phyloP scores from a whole-genome alignment of 805 yeast genomes.

The Tetrapisispora namnaoensis region DNA sequence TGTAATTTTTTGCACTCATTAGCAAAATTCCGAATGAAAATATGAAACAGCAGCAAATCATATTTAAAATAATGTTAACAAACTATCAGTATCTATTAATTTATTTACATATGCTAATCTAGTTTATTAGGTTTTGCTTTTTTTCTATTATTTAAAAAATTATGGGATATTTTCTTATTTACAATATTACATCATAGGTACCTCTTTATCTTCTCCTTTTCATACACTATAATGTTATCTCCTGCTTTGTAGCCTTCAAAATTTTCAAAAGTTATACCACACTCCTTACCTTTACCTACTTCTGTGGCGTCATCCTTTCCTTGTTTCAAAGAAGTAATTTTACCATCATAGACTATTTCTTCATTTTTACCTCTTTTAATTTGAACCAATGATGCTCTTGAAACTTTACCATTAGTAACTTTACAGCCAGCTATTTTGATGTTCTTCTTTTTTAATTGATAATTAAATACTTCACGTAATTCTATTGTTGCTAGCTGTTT shows the following conservation, averaged over 20 bases:
- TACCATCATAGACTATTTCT: slow-evolving; percentile 41
- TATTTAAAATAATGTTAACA: no score
- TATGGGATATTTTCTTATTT: slow-evolving; percentile 8
- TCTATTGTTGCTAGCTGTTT: slow-evolving; percentile 59
- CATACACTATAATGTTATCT: slow-evolving; percentile 65
- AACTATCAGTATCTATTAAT: background rate
- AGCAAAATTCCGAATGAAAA: no score
- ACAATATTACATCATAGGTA: slow-evolving; percentile 29
- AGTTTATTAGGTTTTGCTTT: no score
- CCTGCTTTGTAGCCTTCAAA: slow-evolving; percentile 68
- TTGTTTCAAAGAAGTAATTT: slow-evolving; percentile 64
- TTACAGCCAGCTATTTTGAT: slow-evolving; percentile 80
- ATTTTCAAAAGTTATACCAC: slow-evolving; percentile 65
- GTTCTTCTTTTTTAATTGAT: slow-evolving; percentile 48
- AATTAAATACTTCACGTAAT: slow-evolving; percentile 61
- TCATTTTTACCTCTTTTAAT: slow-evolving; percentile 43
- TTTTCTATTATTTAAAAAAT: background rate
- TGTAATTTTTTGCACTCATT: background rate
- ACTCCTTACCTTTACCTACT: slow-evolving; percentile 78
- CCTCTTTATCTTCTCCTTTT: slow-evolving; percentile 51
- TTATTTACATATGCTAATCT: background rate
- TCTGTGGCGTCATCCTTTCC: slow-evolving; percentile 70
- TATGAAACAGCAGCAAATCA: no score
- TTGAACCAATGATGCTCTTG: slow-evolving; percentile 47
- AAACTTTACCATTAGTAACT: slow-evolving; percentile 58